phyloP scores from a whole-genome alignment of 331 rosid species.

The Arachis monticola region DNA sequence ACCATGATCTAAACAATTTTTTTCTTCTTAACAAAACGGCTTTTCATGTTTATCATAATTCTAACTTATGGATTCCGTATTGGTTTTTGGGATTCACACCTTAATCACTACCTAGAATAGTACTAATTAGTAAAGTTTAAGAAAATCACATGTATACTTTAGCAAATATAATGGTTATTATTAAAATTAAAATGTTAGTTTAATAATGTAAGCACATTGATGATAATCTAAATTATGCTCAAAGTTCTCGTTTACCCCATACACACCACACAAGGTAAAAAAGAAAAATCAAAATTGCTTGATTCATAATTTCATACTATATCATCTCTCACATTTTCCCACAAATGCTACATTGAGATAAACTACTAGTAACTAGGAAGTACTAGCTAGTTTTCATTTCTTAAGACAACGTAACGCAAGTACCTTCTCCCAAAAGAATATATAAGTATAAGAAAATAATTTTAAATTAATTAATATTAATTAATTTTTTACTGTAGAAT shows the following conservation, averaged over 20 bases:
- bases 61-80: slow-evolving; percentile 5
- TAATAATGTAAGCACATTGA: slow-evolving; percentile 13
- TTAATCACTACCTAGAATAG: not conserved
- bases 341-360: too few relatives aligned
- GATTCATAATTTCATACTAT: not conserved
- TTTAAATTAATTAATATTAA: too few relatives aligned
- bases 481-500: too few relatives aligned
- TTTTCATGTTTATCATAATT: slow-evolving; percentile 3
- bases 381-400: too few relatives aligned
- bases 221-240: slow-evolving; percentile 35
- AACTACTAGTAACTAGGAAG: too few relatives aligned
- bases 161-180: not conserved
- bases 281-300: not conserved
- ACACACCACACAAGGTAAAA: not conserved
- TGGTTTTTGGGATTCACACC: slow-evolving; percentile 33
- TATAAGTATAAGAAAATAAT: too few relatives aligned
- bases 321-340: not conserved
- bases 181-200: not conserved
- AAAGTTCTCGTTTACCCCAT: slow-evolving; percentile 32
- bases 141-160: slow-evolving; percentile 27
- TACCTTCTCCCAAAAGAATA: too few relatives aligned
- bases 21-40: not conserved
- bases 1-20: too few relatives aligned
- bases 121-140: not conserved
- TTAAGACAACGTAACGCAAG: too few relatives aligned